These are phyloP conservation scores for Beauveria sp. DNA, from an alignment of 2,329 filamentous ascomycete genomes.

Conservation along the genomic window DNA sequence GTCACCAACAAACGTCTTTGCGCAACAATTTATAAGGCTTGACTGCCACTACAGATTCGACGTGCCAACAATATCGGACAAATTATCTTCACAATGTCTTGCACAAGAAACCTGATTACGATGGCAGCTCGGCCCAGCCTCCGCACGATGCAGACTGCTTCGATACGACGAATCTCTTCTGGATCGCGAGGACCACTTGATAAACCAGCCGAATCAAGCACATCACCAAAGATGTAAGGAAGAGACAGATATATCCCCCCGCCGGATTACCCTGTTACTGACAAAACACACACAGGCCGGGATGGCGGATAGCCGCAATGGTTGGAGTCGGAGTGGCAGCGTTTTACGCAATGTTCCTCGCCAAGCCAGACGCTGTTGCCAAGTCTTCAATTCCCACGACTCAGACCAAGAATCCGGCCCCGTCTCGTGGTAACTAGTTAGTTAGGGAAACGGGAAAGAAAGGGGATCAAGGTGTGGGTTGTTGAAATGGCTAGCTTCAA, in stretches of 20 bases:
- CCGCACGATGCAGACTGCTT: neutral
- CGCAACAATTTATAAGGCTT: too few species aligned
- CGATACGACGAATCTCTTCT: neutral
- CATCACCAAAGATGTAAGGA: neutral
- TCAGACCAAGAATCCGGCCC: neutral
- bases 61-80: too few species aligned
- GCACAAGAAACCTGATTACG: too few species aligned
- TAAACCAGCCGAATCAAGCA: neutral
- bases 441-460: neutral
- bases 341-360: neutral
- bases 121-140: neutral
- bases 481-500: neutral
- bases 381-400: neutral
- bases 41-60: too few species aligned
- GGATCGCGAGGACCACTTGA: neutral
- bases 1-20: too few species aligned
- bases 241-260: too few species aligned
- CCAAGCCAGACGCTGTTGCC: neutral
- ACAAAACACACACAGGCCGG: neutral
- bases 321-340: neutral
- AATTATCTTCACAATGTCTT: too few species aligned
- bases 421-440: neutral
- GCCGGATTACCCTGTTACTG: neutral
- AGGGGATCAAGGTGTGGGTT: neutral
- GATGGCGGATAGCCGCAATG: slow-evolving; percentile 2